Evolutionary conservation across 352 stramenopile species (phyloP), one percentile per base, ranked within the genome.

Genomic region (Pythium insidiosum): DNA sequence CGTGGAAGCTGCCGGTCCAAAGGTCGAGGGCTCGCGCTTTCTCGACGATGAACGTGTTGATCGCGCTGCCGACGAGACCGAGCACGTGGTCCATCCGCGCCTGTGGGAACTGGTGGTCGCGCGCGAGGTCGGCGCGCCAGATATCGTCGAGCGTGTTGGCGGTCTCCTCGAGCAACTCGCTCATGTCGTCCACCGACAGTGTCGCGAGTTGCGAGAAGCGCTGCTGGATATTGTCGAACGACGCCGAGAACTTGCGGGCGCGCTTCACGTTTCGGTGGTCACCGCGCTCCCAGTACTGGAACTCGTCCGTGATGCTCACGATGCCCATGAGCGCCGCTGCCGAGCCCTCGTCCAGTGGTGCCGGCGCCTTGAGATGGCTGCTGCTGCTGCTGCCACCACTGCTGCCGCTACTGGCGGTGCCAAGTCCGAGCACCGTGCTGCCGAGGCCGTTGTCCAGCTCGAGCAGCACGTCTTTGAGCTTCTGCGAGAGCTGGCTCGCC

Each of bases 81-180:
- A 97, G 64, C 9, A 97, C 26, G 43, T 96, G 84, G 34, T 84
- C 62, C 88, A 97, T 97, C 21, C 88, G 66, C 0, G 43, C 31
- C 53, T 97, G 86, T 0, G 88, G 84, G 52, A 94, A 97, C 39
- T 76, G 56, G 13, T 81, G 56, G 40, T 79, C 58, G 2, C 60
- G 33, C 3, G 71, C 46, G 0, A 95, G 41, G n/a, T 82, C 68
- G 19, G 81, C 83, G 47, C 65, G 73, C 88, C 90, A 97, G 6
- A 95, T 71, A 50, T 95, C 84, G 35, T 97, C 88, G 4, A 95
- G 69, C 4, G 78, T 75, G 30, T 94, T 91, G 9, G 73, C 74
- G 0, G 74, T 80, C 20, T 92, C 64, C 16, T 97, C 87, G 6
- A 97, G 63, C 22, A 96, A 45, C 50, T 97, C 88, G 15, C 50